Evolutionary conservation across 768 basidiomycete species (phyloP).

Genomic region (Cubamyces lactineus): DNA sequence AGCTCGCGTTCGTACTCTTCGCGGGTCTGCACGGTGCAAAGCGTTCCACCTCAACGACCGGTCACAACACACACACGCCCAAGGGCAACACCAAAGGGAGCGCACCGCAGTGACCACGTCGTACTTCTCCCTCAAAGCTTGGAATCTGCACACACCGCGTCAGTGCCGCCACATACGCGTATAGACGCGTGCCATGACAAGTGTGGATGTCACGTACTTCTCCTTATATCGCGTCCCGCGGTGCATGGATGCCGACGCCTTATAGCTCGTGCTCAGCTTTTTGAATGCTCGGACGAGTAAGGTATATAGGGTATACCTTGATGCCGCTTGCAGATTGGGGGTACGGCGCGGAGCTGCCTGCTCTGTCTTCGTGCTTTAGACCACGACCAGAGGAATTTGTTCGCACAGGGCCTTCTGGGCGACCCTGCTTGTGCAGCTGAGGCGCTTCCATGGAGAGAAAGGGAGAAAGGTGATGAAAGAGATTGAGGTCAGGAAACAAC

Average conservation of each 20-base stretch:
- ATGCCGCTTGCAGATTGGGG: conserved; percentile 7
- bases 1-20: conserved; percentile 30
- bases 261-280: background rate
- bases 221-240: conserved; percentile 28
- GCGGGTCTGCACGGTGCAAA: conserved; percentile 23
- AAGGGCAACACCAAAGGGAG: background rate
- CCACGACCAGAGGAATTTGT: conserved; percentile 8
- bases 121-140: conserved; percentile 28
- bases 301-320: conserved; percentile 3
- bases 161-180: background rate
- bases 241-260: conserved; percentile 2
- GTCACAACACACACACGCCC: background rate
- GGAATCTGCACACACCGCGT: conserved; percentile 18
- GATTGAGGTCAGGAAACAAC: too few relatives aligned
- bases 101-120: conserved; percentile 24
- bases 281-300: background rate
- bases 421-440: background rate
- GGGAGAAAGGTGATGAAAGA: background rate
- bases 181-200: too few relatives aligned
- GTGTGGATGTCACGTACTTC: conserved; percentile 17
- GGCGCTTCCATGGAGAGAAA: conserved; percentile 2
- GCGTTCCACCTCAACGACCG: too few relatives aligned
- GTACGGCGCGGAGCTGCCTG: conserved; percentile 8
- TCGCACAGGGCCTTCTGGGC: conserved; percentile 8
- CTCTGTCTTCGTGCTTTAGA: conserved; percentile 1